Conservation (phyloP, 2,329 filamentous ascomycete genomes). For the Esteya vermicola region DNA sequence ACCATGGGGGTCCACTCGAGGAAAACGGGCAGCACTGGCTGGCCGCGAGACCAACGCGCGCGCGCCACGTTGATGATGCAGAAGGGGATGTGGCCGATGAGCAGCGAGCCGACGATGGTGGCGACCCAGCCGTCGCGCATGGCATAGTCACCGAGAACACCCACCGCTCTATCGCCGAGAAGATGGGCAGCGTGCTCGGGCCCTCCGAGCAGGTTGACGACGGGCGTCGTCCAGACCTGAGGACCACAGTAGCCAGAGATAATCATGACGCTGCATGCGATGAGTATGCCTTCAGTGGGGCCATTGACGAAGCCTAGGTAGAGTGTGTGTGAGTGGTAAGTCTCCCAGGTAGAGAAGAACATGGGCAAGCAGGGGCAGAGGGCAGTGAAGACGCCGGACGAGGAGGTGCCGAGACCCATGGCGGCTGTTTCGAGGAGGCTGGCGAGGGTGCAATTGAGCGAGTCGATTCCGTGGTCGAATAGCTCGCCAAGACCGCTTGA, state of each 20-base stretch:
- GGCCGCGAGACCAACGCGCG: slow-evolving; percentile 56
- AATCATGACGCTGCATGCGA: slow-evolving; percentile 77
- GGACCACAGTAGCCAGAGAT: slow-evolving; percentile 80
- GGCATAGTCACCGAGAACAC: slow-evolving; percentile 54
- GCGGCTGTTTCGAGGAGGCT: slow-evolving; percentile 84
- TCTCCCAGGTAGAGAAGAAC: slow-evolving; percentile 99
- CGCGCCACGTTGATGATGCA: slow-evolving; percentile 76
- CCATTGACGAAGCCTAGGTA: slow-evolving; percentile 96
- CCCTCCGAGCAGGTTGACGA: slow-evolving; percentile 54
- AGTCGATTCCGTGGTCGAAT: slow-evolving; percentile 98
- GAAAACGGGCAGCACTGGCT: slow-evolving; percentile 71
- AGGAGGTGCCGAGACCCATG: slow-evolving; percentile 77
- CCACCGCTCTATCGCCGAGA: slow-evolving; percentile 33
- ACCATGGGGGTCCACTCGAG: slow-evolving; percentile 88
- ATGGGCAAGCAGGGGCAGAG: slow-evolving; percentile 86
- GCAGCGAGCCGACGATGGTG: slow-evolving; percentile 49
- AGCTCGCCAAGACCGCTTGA: slow-evolving; percentile 91
- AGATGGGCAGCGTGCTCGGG: slow-evolving; percentile 13
- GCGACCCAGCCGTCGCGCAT: slow-evolving; percentile 81
- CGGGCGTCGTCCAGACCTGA: slow-evolving; percentile 66
- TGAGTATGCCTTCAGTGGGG: slow-evolving; percentile 84
- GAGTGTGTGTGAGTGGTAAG: slow-evolving; percentile 93
- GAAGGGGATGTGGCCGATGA: slow-evolving; percentile 68
- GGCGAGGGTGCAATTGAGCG: slow-evolving; percentile 88
- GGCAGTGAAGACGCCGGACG: slow-evolving; percentile 79